phyloP scores from a whole-genome alignment of 257 asterid genomes.

The Nicotiana tomentosiformis region DNA sequence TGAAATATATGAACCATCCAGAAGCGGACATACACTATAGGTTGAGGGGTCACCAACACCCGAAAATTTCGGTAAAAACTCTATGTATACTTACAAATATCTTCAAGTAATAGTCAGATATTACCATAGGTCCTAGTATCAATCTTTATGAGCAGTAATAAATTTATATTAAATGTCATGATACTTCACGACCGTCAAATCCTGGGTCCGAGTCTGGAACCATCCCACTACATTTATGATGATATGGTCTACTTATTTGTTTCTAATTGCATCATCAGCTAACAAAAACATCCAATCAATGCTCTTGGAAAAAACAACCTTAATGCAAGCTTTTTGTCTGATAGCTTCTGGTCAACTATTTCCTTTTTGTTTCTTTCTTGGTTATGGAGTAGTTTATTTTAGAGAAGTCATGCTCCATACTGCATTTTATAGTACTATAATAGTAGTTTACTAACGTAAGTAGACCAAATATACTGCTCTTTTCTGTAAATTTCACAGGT shows the following conservation, averaged over 20 bases:
- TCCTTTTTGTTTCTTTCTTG: background rate
- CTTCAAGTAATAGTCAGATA: too few relatives aligned
- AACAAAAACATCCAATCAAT: conserved; percentile 27
- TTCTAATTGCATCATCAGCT: conserved; percentile 27
- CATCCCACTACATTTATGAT: background rate
- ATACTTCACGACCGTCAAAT: too few relatives aligned
- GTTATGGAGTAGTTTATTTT: background rate
- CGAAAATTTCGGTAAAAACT: too few relatives aligned
- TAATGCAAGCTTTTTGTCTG: conserved; percentile 31
- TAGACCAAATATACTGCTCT: background rate
- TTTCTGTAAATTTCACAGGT: background rate
- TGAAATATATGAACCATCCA: too few relatives aligned
- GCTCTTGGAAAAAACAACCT: conserved; percentile 8
- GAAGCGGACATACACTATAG: too few relatives aligned
- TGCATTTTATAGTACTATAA: background rate
- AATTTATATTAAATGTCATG: too few relatives aligned
- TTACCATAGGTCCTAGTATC: too few relatives aligned
- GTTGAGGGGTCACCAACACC: too few relatives aligned
- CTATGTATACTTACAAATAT: too few relatives aligned
- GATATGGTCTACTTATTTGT: background rate
- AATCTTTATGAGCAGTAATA: too few relatives aligned
- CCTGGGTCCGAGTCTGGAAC: rapidly evolving
- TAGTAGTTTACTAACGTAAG: conserved; percentile 1
- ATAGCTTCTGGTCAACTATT: conserved; percentile 41
- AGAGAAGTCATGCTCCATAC: background rate